Conservation (phyloP, 495 filamentous ascomycete species). For the Penicillium odoratum region DNA sequence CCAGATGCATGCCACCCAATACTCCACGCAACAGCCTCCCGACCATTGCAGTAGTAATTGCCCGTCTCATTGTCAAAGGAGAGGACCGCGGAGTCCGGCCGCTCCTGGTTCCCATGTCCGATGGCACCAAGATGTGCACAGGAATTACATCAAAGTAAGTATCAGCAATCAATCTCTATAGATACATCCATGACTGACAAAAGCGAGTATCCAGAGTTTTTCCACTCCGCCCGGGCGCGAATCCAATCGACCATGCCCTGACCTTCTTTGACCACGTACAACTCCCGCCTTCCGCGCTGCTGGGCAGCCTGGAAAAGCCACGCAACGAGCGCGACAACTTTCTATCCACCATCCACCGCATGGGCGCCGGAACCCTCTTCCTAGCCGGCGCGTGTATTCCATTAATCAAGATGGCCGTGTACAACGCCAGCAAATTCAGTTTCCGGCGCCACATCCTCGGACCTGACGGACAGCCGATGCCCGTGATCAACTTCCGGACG, state of each 20-base stretch:
- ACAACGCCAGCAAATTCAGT: slow-evolving; percentile 33
- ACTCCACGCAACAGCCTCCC: slow-evolving; percentile 28
- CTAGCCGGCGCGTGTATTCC: slow-evolving; percentile 27
- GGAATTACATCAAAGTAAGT: slow-evolving; percentile 25
- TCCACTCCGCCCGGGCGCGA: slow-evolving; percentile 23
- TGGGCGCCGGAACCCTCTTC: slow-evolving; percentile 29
- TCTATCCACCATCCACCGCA: slow-evolving; percentile 27
- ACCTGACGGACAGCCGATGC: slow-evolving; percentile 13
- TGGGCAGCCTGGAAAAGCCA: slow-evolving; percentile 20
- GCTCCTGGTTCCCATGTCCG: slow-evolving; percentile 28
- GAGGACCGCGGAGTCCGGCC: slow-evolving; percentile 27
- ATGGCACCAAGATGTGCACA: slow-evolving; percentile 24
- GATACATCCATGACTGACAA: background rate
- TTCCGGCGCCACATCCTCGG: slow-evolving; percentile 27
- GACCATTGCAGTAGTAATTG: slow-evolving; percentile 29
- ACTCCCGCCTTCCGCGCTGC: slow-evolving; percentile 24
- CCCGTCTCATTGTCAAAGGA: slow-evolving; percentile 29
- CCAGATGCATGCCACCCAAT: slow-evolving; percentile 37
- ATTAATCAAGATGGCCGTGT: slow-evolving; percentile 21
- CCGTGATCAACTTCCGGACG: slow-evolving; percentile 35
- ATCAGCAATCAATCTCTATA: background rate
- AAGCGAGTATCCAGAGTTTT: background rate
- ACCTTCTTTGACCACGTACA: slow-evolving; percentile 32
- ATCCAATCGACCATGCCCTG: slow-evolving; percentile 32
- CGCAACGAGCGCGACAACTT: slow-evolving; percentile 25